Conservation (phyloP, 2,329 filamentous ascomycete species). For the Tolypocladium endophyticum region DNA sequence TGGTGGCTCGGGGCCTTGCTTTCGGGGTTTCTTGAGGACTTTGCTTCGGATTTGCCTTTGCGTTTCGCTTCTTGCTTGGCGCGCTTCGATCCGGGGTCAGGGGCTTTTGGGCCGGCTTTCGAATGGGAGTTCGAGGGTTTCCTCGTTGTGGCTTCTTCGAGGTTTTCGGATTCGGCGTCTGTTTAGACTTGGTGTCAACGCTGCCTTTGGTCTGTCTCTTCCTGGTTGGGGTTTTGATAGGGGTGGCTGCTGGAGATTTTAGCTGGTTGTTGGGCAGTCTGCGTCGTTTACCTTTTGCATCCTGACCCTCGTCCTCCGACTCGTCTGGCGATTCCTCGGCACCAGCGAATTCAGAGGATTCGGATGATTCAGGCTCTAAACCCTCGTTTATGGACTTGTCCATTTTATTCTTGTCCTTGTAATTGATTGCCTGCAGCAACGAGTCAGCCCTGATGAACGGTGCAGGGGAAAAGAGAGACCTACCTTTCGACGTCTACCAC, state of each 20-base stretch:
- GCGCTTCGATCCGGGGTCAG: neutral
- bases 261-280: constrained; percentile 13
- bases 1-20: neutral
- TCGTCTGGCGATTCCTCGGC: constrained; percentile 16
- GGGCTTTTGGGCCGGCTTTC: neutral
- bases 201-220: constrained; percentile 12
- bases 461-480: constrained; percentile 4
- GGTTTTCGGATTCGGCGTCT: constrained; percentile 18
- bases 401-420: constrained; percentile 10
- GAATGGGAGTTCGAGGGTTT: neutral
- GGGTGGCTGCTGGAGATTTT: constrained; percentile 13
- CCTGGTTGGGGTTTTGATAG: constrained; percentile 15
- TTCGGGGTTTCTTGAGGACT: neutral
- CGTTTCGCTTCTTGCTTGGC: neutral
- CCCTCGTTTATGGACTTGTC: constrained; percentile 14
- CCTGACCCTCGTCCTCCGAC: constrained; percentile 17
- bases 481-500: constrained; percentile 57
- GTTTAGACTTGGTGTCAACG: constrained; percentile 20
- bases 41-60: neutral
- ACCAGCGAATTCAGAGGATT: constrained; percentile 22
- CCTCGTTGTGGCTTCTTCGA: constrained; percentile 3
- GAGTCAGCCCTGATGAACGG: constrained; percentile 7
- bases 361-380: constrained; percentile 15
- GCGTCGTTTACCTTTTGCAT: constrained; percentile 24
- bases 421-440: constrained; percentile 20